Percentiles rank a stretch among this genome's conserved stretches.
phyloP scores from a whole-genome alignment of 1,284 basidiomycete genomes.

The Ceratobasidium sp. region DNA sequence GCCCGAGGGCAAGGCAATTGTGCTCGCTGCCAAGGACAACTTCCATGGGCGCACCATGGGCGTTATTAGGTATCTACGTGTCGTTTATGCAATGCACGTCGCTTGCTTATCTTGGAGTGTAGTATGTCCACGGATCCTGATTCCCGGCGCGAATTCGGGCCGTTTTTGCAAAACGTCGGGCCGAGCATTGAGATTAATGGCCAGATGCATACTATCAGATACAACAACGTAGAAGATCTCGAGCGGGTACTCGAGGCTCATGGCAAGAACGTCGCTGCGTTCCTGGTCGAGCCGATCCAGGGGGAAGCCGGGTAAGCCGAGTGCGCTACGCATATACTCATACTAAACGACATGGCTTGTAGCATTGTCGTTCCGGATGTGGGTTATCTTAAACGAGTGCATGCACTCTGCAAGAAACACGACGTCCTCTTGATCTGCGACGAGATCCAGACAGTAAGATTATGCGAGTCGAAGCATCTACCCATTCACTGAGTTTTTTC shows the following conservation, averaged over 20 bases:
- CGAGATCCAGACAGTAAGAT: slow-evolving; percentile 90
- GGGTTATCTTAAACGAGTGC: slow-evolving; percentile 84
- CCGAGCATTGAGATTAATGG: slow-evolving; percentile 72
- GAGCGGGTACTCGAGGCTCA: slow-evolving; percentile 83
- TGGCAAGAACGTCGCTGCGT: slow-evolving; percentile 88
- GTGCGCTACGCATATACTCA: background rate
- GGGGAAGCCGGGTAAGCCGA: slow-evolving; percentile 92
- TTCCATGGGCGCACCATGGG: slow-evolving; percentile 97
- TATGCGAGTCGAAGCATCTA: background rate
- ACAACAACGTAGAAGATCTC: slow-evolving; percentile 84
- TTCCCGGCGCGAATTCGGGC: slow-evolving; percentile 87
- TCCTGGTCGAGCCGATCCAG: slow-evolving; percentile 97
- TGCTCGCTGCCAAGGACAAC: slow-evolving; percentile 90
- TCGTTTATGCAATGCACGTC: background rate
- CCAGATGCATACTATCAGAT: slow-evolving; percentile 71
- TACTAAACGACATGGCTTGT: slow-evolving; percentile 40
- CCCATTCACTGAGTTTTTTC: background rate
- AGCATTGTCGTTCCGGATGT: slow-evolving; percentile 93
- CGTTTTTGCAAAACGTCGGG: slow-evolving; percentile 87
- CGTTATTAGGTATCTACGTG: slow-evolving; percentile 72
- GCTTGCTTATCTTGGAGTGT: slow-evolving; percentile 65
- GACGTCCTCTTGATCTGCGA: slow-evolving; percentile 97
- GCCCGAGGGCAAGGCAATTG: slow-evolving; percentile 82
- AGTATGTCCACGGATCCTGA: slow-evolving; percentile 98
- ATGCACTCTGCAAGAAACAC: slow-evolving; percentile 90